Evolutionary conservation across 306 rosid species (phyloP).

Genomic region (Begonia masoniana): DNA sequence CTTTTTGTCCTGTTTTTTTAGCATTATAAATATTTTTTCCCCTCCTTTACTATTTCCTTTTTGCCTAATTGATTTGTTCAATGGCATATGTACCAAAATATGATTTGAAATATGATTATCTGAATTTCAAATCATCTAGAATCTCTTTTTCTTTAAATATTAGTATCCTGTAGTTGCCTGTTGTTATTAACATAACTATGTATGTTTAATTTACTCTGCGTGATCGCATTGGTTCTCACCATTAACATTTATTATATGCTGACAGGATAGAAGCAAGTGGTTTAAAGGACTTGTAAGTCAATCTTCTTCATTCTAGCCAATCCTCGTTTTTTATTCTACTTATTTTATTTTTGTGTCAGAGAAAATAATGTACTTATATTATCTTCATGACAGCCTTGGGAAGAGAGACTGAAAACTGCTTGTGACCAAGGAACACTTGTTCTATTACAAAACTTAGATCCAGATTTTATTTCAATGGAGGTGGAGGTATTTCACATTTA

Average conservation of each 20-base stretch:
- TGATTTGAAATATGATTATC: too few relatives aligned
- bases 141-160: too few relatives aligned
- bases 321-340: background rate
- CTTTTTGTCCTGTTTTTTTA: too few relatives aligned
- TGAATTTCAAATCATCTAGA: too few relatives aligned
- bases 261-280: constrained; percentile 82
- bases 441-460: constrained; percentile 76
- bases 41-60: background rate
- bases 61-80: background rate
- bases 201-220: background rate
- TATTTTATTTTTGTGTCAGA: too few relatives aligned
- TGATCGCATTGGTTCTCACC: constrained; percentile 21
- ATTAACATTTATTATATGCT: constrained; percentile 18
- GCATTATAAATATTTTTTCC: constrained; percentile 14
- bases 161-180: background rate
- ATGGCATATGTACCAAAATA: too few relatives aligned
- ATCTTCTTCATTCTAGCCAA: constrained; percentile 10
- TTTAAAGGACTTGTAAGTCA: constrained; percentile 65
- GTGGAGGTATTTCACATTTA: constrained; percentile 51
- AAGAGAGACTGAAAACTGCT: constrained; percentile 50
- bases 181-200: constrained; percentile 1
- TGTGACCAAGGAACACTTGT: constrained; percentile 55
- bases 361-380: background rate
- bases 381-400: constrained; percentile 62
- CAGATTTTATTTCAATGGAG: constrained; percentile 51